Evolutionary conservation across 2,329 filamentous ascomycete genomes (phyloP), one percentile per base, ranked within the genome.

Genomic region (Lecanicillium sp.): DNA sequence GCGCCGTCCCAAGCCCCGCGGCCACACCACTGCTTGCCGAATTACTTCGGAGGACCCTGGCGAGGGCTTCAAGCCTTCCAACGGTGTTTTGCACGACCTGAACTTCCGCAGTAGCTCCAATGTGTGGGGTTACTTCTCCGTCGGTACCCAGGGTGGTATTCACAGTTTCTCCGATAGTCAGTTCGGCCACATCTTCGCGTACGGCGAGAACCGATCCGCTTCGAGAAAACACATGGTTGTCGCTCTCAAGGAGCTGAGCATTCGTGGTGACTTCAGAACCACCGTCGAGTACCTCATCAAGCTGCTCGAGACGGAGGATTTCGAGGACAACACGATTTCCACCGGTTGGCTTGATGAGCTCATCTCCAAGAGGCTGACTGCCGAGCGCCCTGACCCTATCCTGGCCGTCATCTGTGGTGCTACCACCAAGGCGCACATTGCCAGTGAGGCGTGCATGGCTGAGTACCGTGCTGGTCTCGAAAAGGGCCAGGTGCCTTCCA

Each of bases 71-170:
- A 98, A 98, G 77, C 92, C 92, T 42, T 98, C 92, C 33, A 94
- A 90, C 56, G 92, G 92, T 79, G 94, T 90, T 38, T 94, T 98
- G 79, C 92, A 97, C 70, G 92, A 98, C 59, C 72, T 98, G 57
- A 98, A 98, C 74, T 98, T 98, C 79, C 80, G 92, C 59, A 94
- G 85, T 71, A 95, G 88, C 62, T 97, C 92, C 47, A 98, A 98
- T 52, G 92, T 97, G 41, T 98, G 92, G 92, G 92, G 92, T 74
- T 98, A 98, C 68, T 98, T 98, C 79, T 98, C 92, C 38, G 92
- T 98, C 62, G 87, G 89, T 69, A 92, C 89, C 9, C 83, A 88
- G 40, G 90, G 89, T 69, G 89, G 89, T 65, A 98, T 98, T 49
- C 92, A 98, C 78, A 96, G 87, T 65, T 98, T 95, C 75, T 97